Base-by-base conservation (phyloP, 768 basidiomycete genomes). In the Hygrophoropsis aurantiaca region DNA sequence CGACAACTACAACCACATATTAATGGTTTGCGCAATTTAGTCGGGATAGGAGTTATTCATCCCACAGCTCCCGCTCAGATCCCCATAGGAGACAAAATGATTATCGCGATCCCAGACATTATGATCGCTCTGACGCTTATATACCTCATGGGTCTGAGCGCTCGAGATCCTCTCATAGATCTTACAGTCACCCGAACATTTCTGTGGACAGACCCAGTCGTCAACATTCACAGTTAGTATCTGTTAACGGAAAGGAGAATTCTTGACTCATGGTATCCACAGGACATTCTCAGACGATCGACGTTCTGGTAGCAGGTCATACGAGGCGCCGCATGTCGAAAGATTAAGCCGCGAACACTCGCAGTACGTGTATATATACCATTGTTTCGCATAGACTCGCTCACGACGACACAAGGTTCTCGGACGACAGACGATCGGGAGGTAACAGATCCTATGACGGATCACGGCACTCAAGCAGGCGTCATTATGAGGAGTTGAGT, bases 371-470 rank as follows among this genome's bases (percentile, higher is more conserved):
- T n/a, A n/a, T n/a, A 32, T 32, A 19, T 13, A 23, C 15, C 9
- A 45, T 42, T 10, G 18, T 20, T 5, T 33, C 10, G 16, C 5
- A 27, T 21, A 35, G 23, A 23, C 32, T 52, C 61, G 19, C 64
- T 11, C 42, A 42, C 10, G 34, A 18, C 5, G 41, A 25, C 47
- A 66, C 64, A 19, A 13, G 50, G 11, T 41, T 61, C 38, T 10
- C 48, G 16, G 64, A 62, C 19, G 66, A 66, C 37, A 54, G 66
- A 35, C 50, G 50, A 19, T 62, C 61, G 5, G 54, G 11, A n/a
- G 30, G 34, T 18, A 43, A 21, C 34, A 53, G 63, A 18, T 44
- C 49, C 8, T 58, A 56, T 23, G 55, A 60, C 30, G 42, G 35
- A 23, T 50, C 64, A 13, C 49, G 50, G 21, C 32, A 49, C 11